phyloP scores from a whole-genome alignment of 2,329 filamentous ascomycete species.

The Pseudofabraea citricarpa region DNA sequence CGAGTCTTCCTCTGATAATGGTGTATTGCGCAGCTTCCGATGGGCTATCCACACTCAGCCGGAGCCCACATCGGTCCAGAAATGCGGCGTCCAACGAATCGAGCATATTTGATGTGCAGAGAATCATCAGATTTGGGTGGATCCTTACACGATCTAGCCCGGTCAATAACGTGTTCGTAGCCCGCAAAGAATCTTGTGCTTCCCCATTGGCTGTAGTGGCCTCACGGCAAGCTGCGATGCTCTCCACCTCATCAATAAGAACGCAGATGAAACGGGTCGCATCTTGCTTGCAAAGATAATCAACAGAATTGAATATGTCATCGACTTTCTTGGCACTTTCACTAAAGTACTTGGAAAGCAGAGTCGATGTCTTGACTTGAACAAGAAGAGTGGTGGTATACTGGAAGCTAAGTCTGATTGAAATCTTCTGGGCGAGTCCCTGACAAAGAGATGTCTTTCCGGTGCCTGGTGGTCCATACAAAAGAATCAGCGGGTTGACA shows the following conservation, averaged over 20 bases:
- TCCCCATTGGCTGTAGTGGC: constrained; percentile 17
- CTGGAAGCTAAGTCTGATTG: constrained; percentile 34
- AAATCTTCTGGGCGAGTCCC: constrained; percentile 68
- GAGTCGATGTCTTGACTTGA: constrained; percentile 38
- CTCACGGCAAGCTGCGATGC: constrained; percentile 24
- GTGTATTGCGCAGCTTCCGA: constrained; percentile 19
- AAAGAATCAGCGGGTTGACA: constrained; percentile 87
- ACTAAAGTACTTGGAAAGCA: constrained; percentile 44
- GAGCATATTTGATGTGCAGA: constrained; percentile 26
- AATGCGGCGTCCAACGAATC: constrained; percentile 25
- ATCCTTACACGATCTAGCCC: constrained; percentile 20
- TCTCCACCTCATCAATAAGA: constrained; percentile 30
- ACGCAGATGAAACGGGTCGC: constrained; percentile 22
- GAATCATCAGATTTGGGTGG: constrained; percentile 21
- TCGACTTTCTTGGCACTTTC: constrained; percentile 39
- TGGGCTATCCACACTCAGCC: constrained; percentile 17
- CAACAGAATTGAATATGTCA: constrained; percentile 36
- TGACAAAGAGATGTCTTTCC: constrained; percentile 96
- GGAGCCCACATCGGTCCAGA: constrained; percentile 21
- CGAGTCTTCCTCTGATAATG: constrained; percentile 20
- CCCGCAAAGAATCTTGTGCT: constrained; percentile 24
- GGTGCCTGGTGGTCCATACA: constrained; percentile 83
- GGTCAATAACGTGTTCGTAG: constrained; percentile 28
- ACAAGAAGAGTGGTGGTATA: constrained; percentile 34
- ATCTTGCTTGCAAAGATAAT: constrained; percentile 17